phyloP scores from a whole-genome alignment of 805 yeast genomes.

The Candida maris region DNA sequence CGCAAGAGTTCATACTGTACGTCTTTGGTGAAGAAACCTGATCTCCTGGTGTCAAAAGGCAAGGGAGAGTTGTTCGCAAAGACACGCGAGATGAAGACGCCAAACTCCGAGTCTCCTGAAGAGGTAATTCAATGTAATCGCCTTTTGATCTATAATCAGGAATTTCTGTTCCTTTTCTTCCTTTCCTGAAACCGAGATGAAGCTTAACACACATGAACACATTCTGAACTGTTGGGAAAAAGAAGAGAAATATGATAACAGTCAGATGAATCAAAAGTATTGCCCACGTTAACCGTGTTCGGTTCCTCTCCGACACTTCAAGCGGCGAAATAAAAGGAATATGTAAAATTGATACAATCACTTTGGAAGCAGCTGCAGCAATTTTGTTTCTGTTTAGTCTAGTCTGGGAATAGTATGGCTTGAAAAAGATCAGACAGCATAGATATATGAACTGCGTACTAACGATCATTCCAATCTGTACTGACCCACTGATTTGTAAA shows the following conservation, averaged over 20 bases:
- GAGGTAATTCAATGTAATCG: slow-evolving; percentile 21
- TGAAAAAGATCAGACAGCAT: slow-evolving; percentile 20
- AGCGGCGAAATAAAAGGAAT: slow-evolving; percentile 40
- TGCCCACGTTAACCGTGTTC: slow-evolving; percentile 42
- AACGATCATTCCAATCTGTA: slow-evolving; percentile 40
- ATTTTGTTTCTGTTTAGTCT: slow-evolving; percentile 30
- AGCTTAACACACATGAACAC: slow-evolving; percentile 24
- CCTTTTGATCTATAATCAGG: slow-evolving; percentile 21
- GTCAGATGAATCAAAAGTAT: slow-evolving; percentile 40
- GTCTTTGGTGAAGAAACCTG: slow-evolving; percentile 1
- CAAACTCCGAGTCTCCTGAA: no score
- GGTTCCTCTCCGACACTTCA: slow-evolving; percentile 32
- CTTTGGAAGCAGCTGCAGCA: slow-evolving; percentile 36
- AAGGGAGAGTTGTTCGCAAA: slow-evolving; percentile 3
- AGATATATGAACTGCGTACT: slow-evolving; percentile 34
- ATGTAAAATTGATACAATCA: slow-evolving; percentile 39
- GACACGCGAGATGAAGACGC: no score
- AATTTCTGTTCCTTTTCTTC: slow-evolving; percentile 21
- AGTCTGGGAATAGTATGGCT: slow-evolving; percentile 34
- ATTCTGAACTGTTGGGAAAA: slow-evolving; percentile 27
- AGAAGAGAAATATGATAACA: slow-evolving; percentile 21
- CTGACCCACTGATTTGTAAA: slow-evolving; percentile 40
- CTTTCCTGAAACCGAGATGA: slow-evolving; percentile 14
- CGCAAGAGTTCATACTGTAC: slow-evolving; percentile 13
- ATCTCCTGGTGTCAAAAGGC: slow-evolving; percentile 1